Conservation (phyloP, 2,329 filamentous ascomycete species). For the Thermochaetoides dissita region DNA sequence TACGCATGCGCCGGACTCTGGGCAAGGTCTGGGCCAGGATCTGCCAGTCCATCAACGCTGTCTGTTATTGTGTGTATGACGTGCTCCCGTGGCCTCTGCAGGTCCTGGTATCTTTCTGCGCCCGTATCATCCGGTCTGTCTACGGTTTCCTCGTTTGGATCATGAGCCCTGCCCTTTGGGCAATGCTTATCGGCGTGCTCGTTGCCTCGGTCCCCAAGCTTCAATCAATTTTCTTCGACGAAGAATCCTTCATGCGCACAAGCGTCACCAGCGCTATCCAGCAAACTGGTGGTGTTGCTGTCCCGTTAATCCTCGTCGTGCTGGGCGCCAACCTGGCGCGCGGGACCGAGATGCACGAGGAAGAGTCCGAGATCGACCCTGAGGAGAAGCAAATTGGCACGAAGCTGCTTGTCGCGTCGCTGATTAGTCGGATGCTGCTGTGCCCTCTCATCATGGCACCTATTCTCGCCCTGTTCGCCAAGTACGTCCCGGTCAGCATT, state of each 20-base stretch:
- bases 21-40: constrained; percentile 16
- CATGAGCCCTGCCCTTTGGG: constrained; percentile 97
- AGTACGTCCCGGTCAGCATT: constrained; percentile 84
- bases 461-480: constrained; percentile 71
- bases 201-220: constrained; percentile 77
- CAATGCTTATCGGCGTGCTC: constrained; percentile 82
- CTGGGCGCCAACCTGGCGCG: constrained; percentile 86
- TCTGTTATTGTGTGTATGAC: constrained; percentile 18
- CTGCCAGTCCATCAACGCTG: constrained; percentile 11
- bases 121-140: constrained; percentile 30
- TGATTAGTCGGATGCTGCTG: constrained; percentile 82
- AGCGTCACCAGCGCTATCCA: constrained; percentile 78
- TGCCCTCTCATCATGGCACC: constrained; percentile 89
- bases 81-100: constrained; percentile 31
- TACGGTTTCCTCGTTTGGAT: constrained; percentile 68
- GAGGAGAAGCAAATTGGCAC: constrained; percentile 57
- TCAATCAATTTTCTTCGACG: constrained; percentile 74
- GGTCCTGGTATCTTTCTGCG: constrained; percentile 18
- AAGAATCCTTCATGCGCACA: constrained; percentile 82
- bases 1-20: constrained; percentile 22
- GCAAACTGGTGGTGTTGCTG: constrained; percentile 79
- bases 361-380: constrained; percentile 42
- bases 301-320: constrained; percentile 89
- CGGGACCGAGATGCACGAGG: constrained; percentile 63
- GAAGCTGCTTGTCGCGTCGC: constrained; percentile 70